phyloP scores from a whole-genome alignment of 495 filamentous ascomycete genomes.

The Tuber brumale region DNA sequence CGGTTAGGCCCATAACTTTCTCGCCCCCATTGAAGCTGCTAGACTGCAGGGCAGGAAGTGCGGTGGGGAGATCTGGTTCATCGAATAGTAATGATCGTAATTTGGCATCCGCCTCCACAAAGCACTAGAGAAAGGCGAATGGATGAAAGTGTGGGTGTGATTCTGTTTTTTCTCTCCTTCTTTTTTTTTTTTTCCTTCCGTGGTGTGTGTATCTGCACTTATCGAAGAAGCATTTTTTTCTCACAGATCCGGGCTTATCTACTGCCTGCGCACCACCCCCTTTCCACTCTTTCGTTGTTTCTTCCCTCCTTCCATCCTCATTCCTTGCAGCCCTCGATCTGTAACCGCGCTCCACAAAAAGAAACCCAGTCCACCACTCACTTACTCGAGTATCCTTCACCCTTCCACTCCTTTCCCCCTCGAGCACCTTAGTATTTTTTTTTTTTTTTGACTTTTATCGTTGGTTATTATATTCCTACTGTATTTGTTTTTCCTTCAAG shows the following conservation, averaged over 20 bases:
- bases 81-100: neutral
- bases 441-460: conserved; percentile 25
- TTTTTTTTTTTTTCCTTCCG: neutral
- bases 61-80: neutral
- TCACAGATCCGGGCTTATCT: conserved; percentile 40
- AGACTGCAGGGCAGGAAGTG: neutral
- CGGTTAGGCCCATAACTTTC: neutral
- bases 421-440: conserved; percentile 10
- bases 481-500: conserved; percentile 12
- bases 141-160: neutral
- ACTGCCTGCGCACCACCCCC: conserved; percentile 30
- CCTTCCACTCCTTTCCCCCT: conserved; percentile 5
- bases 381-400: conserved; percentile 18
- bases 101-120: neutral
- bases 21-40: neutral
- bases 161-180: neutral
- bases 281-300: conserved; percentile 36
- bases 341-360: conserved; percentile 38
- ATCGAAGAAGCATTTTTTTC: conserved; percentile 34
- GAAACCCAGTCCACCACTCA: conserved; percentile 25
- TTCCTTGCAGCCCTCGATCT: conserved; percentile 38
- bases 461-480: conserved; percentile 33
- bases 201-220: conserved; percentile 34
- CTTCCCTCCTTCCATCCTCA: conserved; percentile 36
- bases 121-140: neutral